Percentiles rank a stretch among this genome's conserved stretches.
Conservation (phyloP, 768 basidiomycete species). For the Mycena pura region DNA sequence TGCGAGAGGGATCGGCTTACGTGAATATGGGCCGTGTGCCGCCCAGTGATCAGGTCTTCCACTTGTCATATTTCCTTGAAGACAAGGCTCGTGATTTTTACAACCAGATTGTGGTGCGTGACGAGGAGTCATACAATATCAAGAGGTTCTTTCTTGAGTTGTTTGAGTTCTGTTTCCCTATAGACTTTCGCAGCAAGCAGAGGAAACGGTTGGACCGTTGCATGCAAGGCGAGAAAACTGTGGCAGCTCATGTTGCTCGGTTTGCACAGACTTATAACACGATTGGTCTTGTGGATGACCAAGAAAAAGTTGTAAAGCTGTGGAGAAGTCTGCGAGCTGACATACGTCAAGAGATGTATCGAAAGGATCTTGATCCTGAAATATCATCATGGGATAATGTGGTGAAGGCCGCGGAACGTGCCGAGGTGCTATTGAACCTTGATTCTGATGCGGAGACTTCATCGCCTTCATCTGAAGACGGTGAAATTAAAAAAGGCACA, state of each 20-base stretch:
- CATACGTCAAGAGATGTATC: conserved; percentile 33
- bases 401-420: conserved; percentile 31
- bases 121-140: conserved; percentile 34
- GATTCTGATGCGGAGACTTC: background rate
- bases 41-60: conserved; percentile 21
- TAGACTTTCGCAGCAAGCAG: conserved; percentile 27
- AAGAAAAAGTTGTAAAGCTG: conserved; percentile 31
- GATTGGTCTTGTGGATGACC: conserved; percentile 28
- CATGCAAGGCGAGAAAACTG: conserved; percentile 9
- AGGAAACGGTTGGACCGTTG: background rate
- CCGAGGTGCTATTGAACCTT: conserved; percentile 38
- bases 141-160: conserved; percentile 38
- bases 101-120: conserved; percentile 33
- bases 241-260: conserved; percentile 34
- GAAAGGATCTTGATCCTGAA: conserved; percentile 28
- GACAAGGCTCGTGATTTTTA: conserved; percentile 42
- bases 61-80: conserved; percentile 37
- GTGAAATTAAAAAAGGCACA: no score
- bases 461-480: no score
- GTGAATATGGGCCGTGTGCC: conserved; percentile 29
- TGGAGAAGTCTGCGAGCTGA: conserved; percentile 31
- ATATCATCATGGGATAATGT: conserved; percentile 30
- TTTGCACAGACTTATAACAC: conserved; percentile 31
- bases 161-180: conserved; percentile 47
- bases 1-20: conserved; percentile 33